Evolutionary conservation across 331 rosid species (phyloP), one percentile per base, ranked within the genome.

Genomic region (Spiraea crenata): DNA sequence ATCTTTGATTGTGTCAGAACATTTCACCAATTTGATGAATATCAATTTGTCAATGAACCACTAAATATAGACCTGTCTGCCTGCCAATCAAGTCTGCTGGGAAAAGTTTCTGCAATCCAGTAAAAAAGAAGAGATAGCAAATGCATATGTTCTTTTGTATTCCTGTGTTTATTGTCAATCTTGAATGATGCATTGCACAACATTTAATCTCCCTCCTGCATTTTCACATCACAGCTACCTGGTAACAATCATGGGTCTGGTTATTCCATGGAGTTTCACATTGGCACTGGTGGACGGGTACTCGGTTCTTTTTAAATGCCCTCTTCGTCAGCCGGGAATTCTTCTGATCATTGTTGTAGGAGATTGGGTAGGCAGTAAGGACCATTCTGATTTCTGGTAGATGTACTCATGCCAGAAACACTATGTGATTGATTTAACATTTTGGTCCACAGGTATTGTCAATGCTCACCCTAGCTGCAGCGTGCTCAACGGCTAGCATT

Each of bases 241-340:
- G 76, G 96, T 92, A 47, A 89, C 96, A 54, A 78, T 88, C 56
- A 92, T 92, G 96, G 95, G 96, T 72, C 80, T 92, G 86, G 91
- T 83, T 59, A 92, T 92, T 76, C 96, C 96, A 44, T 89, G 96
- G 98, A 92, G 89, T 75, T 88, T 92, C 84, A 85, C 96, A 40
- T 88, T 92, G 69, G 95, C 98, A 76, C 19, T 92, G 70, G 91
- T 92, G 42, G 96, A 92, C 77, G 96, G 88, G 41, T 89, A 92
- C 80, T 89, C 92, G 9, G 85, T 90, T 75, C 72, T 92, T 46
- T 77, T 84, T 34, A 87, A 82, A 76, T 83, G 91, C 56, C 91
- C 92, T 14, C 76, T 87, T 75, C 96, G 89, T 19, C 96, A 89
- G 72, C 89, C 89, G 0, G 91, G 89, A 77, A 80, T 89, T 52